These are phyloP conservation scores for Fusarium tupiense DNA, from an alignment of 2,329 filamentous ascomycete species.

Conservation along the genomic window DNA sequence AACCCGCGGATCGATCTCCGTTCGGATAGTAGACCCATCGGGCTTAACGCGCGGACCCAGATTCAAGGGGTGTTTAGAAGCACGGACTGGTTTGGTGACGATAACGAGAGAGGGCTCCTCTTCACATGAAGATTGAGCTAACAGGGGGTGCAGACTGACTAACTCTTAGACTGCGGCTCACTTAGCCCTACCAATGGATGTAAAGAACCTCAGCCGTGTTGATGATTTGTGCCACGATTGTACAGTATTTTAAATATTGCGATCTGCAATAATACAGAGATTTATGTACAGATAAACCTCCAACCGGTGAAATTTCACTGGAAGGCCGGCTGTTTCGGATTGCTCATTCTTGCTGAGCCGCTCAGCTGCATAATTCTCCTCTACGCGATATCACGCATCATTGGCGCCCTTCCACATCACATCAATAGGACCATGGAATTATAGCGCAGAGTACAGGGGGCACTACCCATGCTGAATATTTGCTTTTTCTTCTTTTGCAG, in stretches of 20 bases:
- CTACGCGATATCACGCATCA: neutral
- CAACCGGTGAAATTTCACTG: neutral
- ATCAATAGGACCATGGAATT: neutral
- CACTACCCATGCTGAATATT: neutral
- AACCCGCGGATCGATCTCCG: neutral
- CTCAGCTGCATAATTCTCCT: neutral
- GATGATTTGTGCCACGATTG: neutral
- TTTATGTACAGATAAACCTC: neutral
- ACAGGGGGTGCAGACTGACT: neutral
- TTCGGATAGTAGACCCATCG: neutral
- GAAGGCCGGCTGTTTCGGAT: neutral
- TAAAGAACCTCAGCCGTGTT: neutral
- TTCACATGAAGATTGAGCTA: neutral
- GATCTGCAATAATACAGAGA: neutral
- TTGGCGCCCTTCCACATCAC: neutral
- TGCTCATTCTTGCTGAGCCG: neutral
- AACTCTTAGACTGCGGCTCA: neutral
- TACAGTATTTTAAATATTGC: neutral
- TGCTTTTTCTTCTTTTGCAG: neutral
- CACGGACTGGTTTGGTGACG: neutral
- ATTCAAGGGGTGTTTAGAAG: neutral
- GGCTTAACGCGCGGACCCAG: neutral
- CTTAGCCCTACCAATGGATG: neutral
- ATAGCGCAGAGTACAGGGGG: neutral
- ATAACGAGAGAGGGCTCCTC: neutral